Base-by-base conservation (phyloP, 495 filamentous ascomycete genomes). In the Sabuloglossum arenarium region DNA sequence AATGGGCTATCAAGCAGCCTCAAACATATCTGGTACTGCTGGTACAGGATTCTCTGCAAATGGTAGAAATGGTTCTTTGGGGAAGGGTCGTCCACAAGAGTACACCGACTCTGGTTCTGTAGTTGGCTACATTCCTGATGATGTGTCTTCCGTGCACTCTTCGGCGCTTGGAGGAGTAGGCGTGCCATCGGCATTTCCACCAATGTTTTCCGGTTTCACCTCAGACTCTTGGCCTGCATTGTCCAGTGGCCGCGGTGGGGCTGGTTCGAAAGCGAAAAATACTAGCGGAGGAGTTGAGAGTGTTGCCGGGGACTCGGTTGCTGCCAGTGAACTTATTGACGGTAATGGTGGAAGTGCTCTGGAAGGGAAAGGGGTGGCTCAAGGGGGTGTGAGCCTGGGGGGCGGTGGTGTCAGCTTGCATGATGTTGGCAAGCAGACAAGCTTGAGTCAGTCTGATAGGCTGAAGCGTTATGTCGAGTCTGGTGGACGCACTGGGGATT, bases 71-170 rank as follows among this genome's bases (percentile, higher is more conserved):
- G 73, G 75, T 45, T 66, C 69, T 52, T 77, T 76, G 59, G 79
- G 77, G 21, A 68, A 63, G 49, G 64, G 67, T 49, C 61, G 61
- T 34, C 75, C 73, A 37, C 79, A 82, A 21, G 88, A 95, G 56
- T 90, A 85, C 61, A 80, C 78, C 39, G 90, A 94, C 60, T 80
- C 82, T 31, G 85, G 86, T 23, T 96, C 88, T 24, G 81, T 96
- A 61, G 74, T 96, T 60, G 81, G 85, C 21, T 97, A 93, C 62
- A 96, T 99, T 56, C 88, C 91, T 0, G 91, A 99, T 64, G 91
- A 99, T 67, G 87, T 96, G 24, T 95, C 89, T 28, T 94, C 88
- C 0, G 84, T 97, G 34, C 88, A 99, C 65, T 90, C 89, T 42
- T 93, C 87, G 23, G 85, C 90, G 10, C 74, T 96, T 31, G 86